These are phyloP conservation scores for Sarocladium oryzae DNA, from an alignment of 2,329 filamentous ascomycete species.

Conservation along the genomic window DNA sequence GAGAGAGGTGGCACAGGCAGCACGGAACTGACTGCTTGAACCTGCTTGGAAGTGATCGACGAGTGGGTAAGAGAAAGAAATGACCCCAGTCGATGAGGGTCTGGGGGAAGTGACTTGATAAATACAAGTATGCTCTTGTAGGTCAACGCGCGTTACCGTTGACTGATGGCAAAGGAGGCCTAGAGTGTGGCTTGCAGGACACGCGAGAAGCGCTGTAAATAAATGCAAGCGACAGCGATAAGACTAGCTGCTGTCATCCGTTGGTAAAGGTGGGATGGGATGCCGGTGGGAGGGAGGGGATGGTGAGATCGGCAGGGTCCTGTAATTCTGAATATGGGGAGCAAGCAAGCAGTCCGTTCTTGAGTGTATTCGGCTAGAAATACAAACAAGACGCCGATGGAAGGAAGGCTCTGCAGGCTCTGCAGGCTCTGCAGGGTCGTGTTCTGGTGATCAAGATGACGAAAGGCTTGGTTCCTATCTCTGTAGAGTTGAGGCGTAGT, in stretches of 20 bases:
- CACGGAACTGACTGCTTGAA: neutral
- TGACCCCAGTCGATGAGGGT: neutral
- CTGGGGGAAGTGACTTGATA: neutral
- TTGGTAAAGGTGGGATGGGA: neutral
- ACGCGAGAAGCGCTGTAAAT: conserved; percentile 9
- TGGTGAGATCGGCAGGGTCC: conserved; percentile 1
- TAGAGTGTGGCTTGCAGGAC: neutral
- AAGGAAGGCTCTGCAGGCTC: neutral
- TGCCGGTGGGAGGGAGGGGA: neutral
- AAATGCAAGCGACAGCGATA: neutral
- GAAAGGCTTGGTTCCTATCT: neutral
- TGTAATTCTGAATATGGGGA: neutral
- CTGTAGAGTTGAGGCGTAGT: neutral
- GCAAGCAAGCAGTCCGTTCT: neutral
- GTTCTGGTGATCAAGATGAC: conserved; percentile 5
- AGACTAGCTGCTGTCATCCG: neutral
- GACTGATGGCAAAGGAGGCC: conserved; percentile 1
- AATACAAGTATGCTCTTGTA: neutral
- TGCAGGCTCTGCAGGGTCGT: neutral
- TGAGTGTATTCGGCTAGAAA: neutral
- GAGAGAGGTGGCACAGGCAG: neutral
- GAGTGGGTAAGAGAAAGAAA: neutral
- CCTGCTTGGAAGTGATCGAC: neutral
- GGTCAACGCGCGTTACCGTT: neutral
- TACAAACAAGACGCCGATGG: neutral